Percentiles rank a stretch among this genome's conserved stretches.
Evolutionary conservation across 441 rosid species (phyloP).

Genomic region (Breynia disticha): DNA sequence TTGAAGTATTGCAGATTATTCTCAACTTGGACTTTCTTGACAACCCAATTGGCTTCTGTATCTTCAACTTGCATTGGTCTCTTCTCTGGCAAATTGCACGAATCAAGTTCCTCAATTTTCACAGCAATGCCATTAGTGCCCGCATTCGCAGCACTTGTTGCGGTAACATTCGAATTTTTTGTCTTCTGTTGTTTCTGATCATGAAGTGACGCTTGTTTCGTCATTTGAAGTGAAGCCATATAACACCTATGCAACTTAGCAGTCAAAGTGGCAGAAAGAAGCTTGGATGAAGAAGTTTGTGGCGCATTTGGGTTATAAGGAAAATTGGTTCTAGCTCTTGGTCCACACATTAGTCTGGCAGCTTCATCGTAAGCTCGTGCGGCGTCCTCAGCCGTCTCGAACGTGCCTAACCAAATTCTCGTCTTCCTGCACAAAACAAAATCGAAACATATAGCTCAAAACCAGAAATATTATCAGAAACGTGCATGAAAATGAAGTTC

Average conservation of each 20-base stretch:
- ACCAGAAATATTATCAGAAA: neutral
- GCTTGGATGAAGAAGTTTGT: constrained; percentile 53
- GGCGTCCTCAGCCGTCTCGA: constrained; percentile 67
- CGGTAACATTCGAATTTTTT: constrained; percentile 13
- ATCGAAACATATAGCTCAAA: neutral
- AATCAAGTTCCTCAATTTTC: constrained; percentile 18
- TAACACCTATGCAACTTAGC: constrained; percentile 66
- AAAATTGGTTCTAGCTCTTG: constrained; percentile 53
- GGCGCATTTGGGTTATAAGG: constrained; percentile 43
- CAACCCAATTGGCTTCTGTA: constrained; percentile 28
- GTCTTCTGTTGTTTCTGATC: constrained; percentile 18
- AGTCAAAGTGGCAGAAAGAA: constrained; percentile 50
- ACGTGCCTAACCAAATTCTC: constrained; percentile 71
- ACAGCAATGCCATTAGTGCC: constrained; percentile 18
- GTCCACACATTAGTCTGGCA: constrained; percentile 60
- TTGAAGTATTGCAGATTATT: constrained; percentile 15
- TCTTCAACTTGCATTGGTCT: constrained; percentile 24
- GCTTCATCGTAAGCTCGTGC: constrained; percentile 71
- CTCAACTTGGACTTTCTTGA: constrained; percentile 29
- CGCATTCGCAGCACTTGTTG: neutral
- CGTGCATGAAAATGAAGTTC: constrained; percentile 4
- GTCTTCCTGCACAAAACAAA: constrained; percentile 45
- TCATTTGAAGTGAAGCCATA: constrained; percentile 35
- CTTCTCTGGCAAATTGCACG: constrained; percentile 18
- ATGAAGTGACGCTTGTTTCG: constrained; percentile 19